A percentile compares a stretch with the other conserved stretches of the same genome.
phyloP scores from a whole-genome alignment of 371 early-diverging fungal species.

The Entomophthora muscae region DNA sequence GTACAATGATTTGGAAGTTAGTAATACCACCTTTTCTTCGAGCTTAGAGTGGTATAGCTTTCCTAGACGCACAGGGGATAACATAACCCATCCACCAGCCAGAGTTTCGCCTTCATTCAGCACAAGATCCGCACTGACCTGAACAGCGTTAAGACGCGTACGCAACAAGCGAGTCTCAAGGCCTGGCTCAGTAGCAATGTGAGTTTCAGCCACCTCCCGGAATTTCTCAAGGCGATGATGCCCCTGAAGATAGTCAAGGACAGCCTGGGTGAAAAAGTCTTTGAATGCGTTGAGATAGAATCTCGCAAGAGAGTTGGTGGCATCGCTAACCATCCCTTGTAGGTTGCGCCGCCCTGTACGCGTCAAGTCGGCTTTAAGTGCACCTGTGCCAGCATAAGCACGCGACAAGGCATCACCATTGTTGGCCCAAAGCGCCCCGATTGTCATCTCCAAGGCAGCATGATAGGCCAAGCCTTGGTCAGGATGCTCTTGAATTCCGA shows the following conservation, averaged over 20 bases:
- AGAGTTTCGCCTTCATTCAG: conserved; percentile 32
- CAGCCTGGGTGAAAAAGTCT: conserved; percentile 32
- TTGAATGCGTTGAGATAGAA: conserved; percentile 51
- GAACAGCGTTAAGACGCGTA: conserved; percentile 26
- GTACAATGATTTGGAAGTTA: conserved; percentile 47
- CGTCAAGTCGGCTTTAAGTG: conserved; percentile 83
- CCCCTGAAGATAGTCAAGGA: conserved; percentile 22
- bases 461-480: conserved; percentile 38
- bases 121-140: conserved; percentile 34
- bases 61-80: conserved; percentile 24
- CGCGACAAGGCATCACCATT: conserved; percentile 89
- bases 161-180: conserved; percentile 26
- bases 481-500: conserved; percentile 27
- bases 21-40: conserved; percentile 48
- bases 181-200: conserved; percentile 28
- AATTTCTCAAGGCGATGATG: conserved; percentile 16
- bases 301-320: conserved; percentile 43
- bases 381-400: conserved; percentile 97
- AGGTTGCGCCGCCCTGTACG: conserved; percentile 69
- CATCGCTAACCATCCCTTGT: conserved; percentile 54
- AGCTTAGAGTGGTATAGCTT: conserved; percentile 16
- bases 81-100: conserved; percentile 37
- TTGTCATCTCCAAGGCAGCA: conserved; percentile 32
- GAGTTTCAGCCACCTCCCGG: conserved; percentile 17
- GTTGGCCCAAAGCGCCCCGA: conserved; percentile 64